Evolutionary conservation across 2,329 filamentous ascomycete genomes (phyloP), one percentile per base, ranked within the genome.

Genomic region (Beauveria brongniartii): DNA sequence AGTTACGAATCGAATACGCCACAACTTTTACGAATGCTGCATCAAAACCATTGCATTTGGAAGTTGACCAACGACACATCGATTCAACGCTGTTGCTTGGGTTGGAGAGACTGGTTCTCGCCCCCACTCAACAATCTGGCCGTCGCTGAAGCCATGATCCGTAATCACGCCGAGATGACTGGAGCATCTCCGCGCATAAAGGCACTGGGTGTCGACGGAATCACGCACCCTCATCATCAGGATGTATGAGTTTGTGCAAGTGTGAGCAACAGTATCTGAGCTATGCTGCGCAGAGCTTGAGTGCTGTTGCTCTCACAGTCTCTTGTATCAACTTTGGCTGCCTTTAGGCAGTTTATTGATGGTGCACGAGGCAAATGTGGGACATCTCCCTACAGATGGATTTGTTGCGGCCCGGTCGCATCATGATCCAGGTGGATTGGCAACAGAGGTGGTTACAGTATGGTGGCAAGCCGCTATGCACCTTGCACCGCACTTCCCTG

Each of bases 151-250:
- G 65, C 62, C 63, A 67, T 69, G 70, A 74, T 74, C 71, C 68
- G 69, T 74, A 69, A 70, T 70, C 67, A 68, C 65, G 65, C 67
- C 64, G 65, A 65, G 68, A 69, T 74, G 77, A 77, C 76, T 66
- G 75, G 72, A 65, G 74, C 77, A 72, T 70, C 55, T 65, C 66
- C 66, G 64, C 64, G 67, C 70, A 69, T 67, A 71, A 70, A 70
- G 76, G 73, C 77, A 78, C 76, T 75, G 75, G 74, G 63, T 79
- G 77, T 77, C 74, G 70, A 75, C 72, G 73, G 71, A 69, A 71
- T 68, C 66, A 69, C 66, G 66, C 67, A 67, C 64, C 61, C 63
- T 63, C 54, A 34, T 34, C 57, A 63, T 61, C 61, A 43, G 61
- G 61, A 60, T 60, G 56, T 47, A 61, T 24, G 43, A 56, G 57